Evolutionary conservation across 495 filamentous ascomycete genomes (phyloP), one percentile per base, ranked within the genome.

Genomic region (Xylaria acuta): DNA sequence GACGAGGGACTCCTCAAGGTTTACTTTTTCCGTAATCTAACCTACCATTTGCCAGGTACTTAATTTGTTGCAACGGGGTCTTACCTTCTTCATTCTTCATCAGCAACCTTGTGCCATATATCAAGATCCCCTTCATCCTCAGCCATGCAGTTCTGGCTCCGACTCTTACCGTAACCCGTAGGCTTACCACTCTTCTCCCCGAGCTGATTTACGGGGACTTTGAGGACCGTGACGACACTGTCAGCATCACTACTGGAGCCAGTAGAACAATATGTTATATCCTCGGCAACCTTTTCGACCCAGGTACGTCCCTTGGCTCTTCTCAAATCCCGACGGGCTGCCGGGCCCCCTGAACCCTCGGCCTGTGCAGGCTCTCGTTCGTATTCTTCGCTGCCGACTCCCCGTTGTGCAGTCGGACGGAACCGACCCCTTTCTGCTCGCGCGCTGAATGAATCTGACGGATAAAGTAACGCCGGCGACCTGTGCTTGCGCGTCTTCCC

Each of bases 41-140:
- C n/a, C n/a, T 27, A 27, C 36, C 36, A 14, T 25, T 25, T 63
- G 20, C 36, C n/a, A 60, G 18, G 22, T 38, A 22, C 32, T 38
- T 38, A 9, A 60, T 18, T 38, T 36, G 36, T 34, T 38, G 49
- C 14, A 16, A 20, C 7, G 18, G 8, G 0, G 1, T 41, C 12
- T 20, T 40, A 7, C 65, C 34, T 16, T 22, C 9, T 3, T 30
- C 34, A 56, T n/a, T 63, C 32, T 66, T 70, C 56, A 32, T 70
- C 68, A 16, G 68, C 68, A 22, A 70, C 36, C 16, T 11, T 63
- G 2, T 51, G 68, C 68, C 68, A 70, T 0, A 70, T 36, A 25
- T 70, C 67, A 7, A 40, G 56, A 25, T 43, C 34, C 30, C 62
- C 67, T 20, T 69, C 67, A 6, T 27, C 40, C 38, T 32, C 59